Conservation (phyloP, 2,329 filamentous ascomycete genomes). For the Rutstroemia sp. region DNA sequence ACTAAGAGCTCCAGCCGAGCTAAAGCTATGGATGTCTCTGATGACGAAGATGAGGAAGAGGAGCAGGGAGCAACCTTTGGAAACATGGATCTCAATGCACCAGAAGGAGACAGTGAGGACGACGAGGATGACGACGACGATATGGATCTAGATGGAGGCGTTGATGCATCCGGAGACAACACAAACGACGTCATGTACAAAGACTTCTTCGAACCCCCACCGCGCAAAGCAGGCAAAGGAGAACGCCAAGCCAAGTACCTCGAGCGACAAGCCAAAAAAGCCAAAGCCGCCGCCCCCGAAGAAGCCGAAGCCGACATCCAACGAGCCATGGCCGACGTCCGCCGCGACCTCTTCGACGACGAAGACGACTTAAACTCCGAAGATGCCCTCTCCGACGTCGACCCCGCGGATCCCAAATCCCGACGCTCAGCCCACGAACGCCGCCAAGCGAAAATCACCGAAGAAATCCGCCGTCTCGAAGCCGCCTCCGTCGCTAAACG, state of each 20-base stretch:
- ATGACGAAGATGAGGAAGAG: constrained; percentile 45
- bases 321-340: constrained; percentile 78
- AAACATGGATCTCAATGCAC: constrained; percentile 65
- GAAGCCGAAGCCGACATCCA: constrained; percentile 63
- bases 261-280: constrained; percentile 34
- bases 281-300: constrained; percentile 31
- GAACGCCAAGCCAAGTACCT: constrained; percentile 34
- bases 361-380: constrained; percentile 56
- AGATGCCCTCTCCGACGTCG: constrained; percentile 56
- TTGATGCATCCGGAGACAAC: constrained; percentile 50
- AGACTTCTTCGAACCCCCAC: constrained; percentile 87
- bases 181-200: constrained; percentile 86
- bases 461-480: constrained; percentile 89
- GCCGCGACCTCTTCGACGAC: constrained; percentile 85
- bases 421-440: constrained; percentile 79
- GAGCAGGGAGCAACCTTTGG: constrained; percentile 79
- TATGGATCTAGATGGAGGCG: constrained; percentile 45
- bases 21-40: constrained; percentile 29
- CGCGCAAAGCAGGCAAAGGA: constrained; percentile 57
- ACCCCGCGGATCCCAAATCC: constrained; percentile 63
- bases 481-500: constrained; percentile 82
- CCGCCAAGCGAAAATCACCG: constrained; percentile 73
- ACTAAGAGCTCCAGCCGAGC: constrained; percentile 26
- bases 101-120: constrained; percentile 64
- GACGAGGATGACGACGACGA: constrained; percentile 48